phyloP scores from a whole-genome alignment of 2,329 filamentous ascomycete genomes.

The Aspergillus fumigatiaffinis region DNA sequence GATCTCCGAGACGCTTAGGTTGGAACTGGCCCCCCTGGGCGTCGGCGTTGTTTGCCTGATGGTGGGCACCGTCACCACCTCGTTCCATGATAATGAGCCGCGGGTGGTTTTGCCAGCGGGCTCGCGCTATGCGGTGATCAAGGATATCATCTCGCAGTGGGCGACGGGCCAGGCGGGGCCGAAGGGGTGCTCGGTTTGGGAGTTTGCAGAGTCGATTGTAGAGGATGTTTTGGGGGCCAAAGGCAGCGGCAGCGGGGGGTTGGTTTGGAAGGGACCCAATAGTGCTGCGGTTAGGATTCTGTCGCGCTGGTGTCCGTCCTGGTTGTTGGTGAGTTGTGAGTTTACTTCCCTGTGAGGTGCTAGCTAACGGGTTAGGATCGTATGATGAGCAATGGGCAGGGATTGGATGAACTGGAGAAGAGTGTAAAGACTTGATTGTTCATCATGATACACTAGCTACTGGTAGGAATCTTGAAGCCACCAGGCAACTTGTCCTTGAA shows the following conservation, averaged over 20 bases:
- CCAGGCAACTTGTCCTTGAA: conserved; percentile 14
- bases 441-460: too few relatives aligned
- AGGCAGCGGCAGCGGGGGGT: not conserved
- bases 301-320: conserved; percentile 6
- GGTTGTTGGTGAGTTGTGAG: conserved; percentile 12
- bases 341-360: not conserved
- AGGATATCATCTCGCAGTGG: conserved; percentile 9
- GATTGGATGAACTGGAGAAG: conserved; percentile 1
- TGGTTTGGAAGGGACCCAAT: conserved; percentile 7
- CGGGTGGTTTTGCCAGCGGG: not conserved
- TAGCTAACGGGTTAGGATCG: not conserved
- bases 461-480: conserved; percentile 13
- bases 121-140: conserved; percentile 8
- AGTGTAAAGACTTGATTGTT: not conserved
- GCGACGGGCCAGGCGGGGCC: conserved; percentile 6
- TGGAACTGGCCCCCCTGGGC: conserved; percentile 30
- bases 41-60: conserved; percentile 28
- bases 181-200: conserved; percentile 5
- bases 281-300: conserved; percentile 3
- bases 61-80: conserved; percentile 19
- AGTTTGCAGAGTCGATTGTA: conserved; percentile 7
- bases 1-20: conserved; percentile 26
- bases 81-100: conserved; percentile 12
- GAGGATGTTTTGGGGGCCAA: conserved; percentile 9
- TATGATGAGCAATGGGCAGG: not conserved